Evolutionary conservation across 768 basidiomycete genomes (phyloP), one percentile per base, ranked within the genome.

Genomic region (Pisolithus tinctorius): DNA sequence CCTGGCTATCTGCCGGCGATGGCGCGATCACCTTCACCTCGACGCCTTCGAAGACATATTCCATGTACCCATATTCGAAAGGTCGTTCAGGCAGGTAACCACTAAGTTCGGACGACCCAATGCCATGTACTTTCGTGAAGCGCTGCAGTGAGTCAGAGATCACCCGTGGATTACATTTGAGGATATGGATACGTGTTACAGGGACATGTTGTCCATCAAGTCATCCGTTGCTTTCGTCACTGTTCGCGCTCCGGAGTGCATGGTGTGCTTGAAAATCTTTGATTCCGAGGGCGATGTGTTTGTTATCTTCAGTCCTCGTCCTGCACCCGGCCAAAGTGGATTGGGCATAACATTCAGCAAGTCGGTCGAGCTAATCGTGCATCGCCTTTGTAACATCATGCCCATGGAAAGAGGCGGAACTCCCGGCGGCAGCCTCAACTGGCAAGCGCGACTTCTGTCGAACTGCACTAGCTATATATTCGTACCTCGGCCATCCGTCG

Each of bases 271-370:
- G 50, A 70, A 66, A 39, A 45, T 73, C 29, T 53, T 45, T 8
- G 59, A 55, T 4, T 48, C 55, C 7, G 34, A 45, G 3, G 51
- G 57, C 31, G 64, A 68, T 40, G 58, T 81, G 25, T 84, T 80
- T 60, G 70, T 78, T 26, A 64, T 84, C 34, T 86, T 85, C 56
- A 82, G 83, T 61, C 81, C 82, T 4, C 80, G 81, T 58, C 72
- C 71, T 8, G 66, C 77, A 8, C 71, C 80, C 2, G 71, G 69
- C 23, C 72, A 79, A 0, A 55, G 67, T 31, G 81, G 79, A 7
- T 74, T 81, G 23, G 81, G 74, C 4, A 75, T 84, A 60, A 74
- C 78, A 17, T 65, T 84, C 53, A 75, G 70, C 55, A 65, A 67
- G 3, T 78, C 74, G 4, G 45, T 77, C 20, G 66, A 70, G 17